Conservation (phyloP, 2,329 filamentous ascomycete genomes). For the Trichothecium sympodiale region DNA sequence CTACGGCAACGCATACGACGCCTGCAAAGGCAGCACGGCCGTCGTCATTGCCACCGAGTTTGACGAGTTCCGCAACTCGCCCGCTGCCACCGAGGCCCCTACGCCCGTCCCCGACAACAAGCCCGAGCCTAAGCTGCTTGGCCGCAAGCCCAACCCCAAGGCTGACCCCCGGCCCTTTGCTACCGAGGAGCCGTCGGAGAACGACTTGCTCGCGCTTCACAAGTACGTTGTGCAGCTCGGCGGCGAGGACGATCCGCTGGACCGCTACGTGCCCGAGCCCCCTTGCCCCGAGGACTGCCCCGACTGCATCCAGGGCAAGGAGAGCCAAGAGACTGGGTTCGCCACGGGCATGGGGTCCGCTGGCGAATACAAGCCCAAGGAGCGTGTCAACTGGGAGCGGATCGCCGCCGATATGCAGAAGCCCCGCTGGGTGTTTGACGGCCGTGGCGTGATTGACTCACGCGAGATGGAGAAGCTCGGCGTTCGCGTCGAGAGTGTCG, state of each 20-base stretch:
- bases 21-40: slow-evolving; percentile 36
- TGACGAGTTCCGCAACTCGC: slow-evolving; percentile 40
- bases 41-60: slow-evolving; percentile 45
- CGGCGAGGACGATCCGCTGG: slow-evolving; percentile 30
- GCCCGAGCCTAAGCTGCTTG: slow-evolving; percentile 17
- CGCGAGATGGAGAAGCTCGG: slow-evolving; percentile 37
- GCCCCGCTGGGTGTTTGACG: slow-evolving; percentile 46
- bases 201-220: slow-evolving; percentile 36
- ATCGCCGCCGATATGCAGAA: slow-evolving; percentile 38
- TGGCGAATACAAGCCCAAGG: slow-evolving; percentile 34
- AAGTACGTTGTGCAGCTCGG: slow-evolving; percentile 29
- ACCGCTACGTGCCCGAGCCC: slow-evolving; percentile 32
- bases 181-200: slow-evolving; percentile 23
- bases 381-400: slow-evolving; percentile 39
- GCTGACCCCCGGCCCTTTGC: slow-evolving; percentile 36
- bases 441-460: slow-evolving; percentile 40
- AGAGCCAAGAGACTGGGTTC: slow-evolving; percentile 25
- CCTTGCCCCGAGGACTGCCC: slow-evolving; percentile 33
- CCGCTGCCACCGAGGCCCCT: slow-evolving; percentile 16
- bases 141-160: slow-evolving; percentile 26
- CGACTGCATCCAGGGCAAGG: slow-evolving; percentile 33
- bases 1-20: slow-evolving; percentile 36
- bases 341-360: slow-evolving; percentile 30
- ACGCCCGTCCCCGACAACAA: slow-evolving; percentile 14
- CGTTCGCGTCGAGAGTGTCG: slow-evolving; percentile 40